Evolutionary conservation across 2,329 filamentous ascomycete species (phyloP).

Genomic region (Mycosphaerelloides madeirae): DNA sequence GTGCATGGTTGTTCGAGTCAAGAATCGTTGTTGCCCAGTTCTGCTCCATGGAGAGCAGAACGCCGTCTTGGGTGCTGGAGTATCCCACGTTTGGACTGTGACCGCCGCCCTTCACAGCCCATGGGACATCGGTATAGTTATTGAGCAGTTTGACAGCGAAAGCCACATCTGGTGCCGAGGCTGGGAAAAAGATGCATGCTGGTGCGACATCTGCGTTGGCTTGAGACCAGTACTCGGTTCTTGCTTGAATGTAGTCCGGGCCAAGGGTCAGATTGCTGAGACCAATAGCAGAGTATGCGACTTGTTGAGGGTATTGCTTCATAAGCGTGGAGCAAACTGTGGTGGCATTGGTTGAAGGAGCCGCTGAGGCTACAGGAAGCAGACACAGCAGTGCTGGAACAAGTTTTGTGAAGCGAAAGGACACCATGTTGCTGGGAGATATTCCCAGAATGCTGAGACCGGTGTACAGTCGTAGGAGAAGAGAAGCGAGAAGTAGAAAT

Average conservation of each 20-base stretch:
- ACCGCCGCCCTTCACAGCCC: slow-evolving; percentile 52
- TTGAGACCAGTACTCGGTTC: slow-evolving; percentile 17
- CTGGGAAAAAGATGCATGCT: slow-evolving; percentile 38
- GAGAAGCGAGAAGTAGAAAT: no score
- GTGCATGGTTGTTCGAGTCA: slow-evolving; percentile 25
- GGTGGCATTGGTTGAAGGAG: slow-evolving; percentile 1
- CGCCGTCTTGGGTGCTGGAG: slow-evolving; percentile 43
- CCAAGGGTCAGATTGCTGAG: slow-evolving; percentile 10
- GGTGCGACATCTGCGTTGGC: slow-evolving; percentile 18
- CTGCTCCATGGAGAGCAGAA: slow-evolving; percentile 42
- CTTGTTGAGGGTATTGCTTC: slow-evolving; percentile 11
- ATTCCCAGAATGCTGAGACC: no score
- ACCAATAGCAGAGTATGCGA: slow-evolving; percentile 10
- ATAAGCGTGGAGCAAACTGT: slow-evolving; percentile 4
- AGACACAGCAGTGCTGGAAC: not conserved
- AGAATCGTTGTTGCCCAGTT: slow-evolving; percentile 37
- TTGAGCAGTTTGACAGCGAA: slow-evolving; percentile 49
- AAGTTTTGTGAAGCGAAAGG: not conserved
- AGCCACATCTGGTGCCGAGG: slow-evolving; percentile 49
- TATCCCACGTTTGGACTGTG: slow-evolving; percentile 47
- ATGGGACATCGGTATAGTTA: slow-evolving; percentile 44
- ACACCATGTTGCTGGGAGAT: slow-evolving; percentile 1
- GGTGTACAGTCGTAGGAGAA: no score
- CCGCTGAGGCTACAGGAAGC: not conserved
- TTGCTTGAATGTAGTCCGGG: slow-evolving; percentile 13